Conservation (phyloP, 1,284 basidiomycete genomes). For the Rhodotorula glutinis region DNA sequence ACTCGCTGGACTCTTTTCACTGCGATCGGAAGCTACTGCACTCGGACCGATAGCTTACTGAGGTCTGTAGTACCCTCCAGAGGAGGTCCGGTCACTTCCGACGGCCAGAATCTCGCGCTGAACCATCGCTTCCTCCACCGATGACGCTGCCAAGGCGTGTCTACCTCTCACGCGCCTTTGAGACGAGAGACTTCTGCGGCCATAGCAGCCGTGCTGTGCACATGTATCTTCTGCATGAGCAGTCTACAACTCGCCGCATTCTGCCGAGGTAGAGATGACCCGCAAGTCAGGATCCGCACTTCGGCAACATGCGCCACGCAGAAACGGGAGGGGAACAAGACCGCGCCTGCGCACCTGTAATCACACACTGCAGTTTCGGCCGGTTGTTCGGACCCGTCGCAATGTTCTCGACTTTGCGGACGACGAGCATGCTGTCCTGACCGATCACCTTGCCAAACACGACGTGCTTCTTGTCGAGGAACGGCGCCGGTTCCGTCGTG, state of each 20-base stretch:
- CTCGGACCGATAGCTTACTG: too few relatives aligned
- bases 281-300: neutral
- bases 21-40: too few relatives aligned
- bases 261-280: constrained; percentile 37
- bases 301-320: constrained; percentile 35
- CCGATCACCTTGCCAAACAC: constrained; percentile 85
- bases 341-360: constrained; percentile 63
- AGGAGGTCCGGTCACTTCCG: too few relatives aligned
- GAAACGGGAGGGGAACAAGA: neutral
- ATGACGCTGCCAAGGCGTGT: neutral
- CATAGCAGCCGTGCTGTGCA: too few relatives aligned
- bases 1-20: too few relatives aligned
- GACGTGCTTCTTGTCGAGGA: constrained; percentile 89
- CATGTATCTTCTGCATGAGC: too few relatives aligned
- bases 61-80: too few relatives aligned
- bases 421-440: constrained; percentile 48
- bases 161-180: too few relatives aligned
- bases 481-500: constrained; percentile 88
- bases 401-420: constrained; percentile 92
- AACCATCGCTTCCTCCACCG: neutral
- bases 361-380: constrained; percentile 77
- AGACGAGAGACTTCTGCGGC: too few relatives aligned
- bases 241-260: constrained; percentile 56
- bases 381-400: constrained; percentile 79
- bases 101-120: neutral